Evolutionary conservation across 345 rosid genomes (phyloP).

Genomic region (Citrus australasica): DNA sequence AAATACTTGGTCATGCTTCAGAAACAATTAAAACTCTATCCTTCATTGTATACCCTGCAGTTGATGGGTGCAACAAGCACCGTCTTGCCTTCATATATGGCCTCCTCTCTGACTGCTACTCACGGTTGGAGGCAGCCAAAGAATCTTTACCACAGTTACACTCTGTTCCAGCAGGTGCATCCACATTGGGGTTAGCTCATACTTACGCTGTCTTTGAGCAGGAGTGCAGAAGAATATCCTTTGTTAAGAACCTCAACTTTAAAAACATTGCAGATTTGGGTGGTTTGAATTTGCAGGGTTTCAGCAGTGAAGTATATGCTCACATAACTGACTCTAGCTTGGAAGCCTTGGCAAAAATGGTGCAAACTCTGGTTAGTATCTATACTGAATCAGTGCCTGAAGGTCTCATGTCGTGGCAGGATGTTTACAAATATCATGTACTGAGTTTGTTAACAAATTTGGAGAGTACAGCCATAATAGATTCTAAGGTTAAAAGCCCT

Average conservation of each 20-base stretch:
- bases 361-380: slow-evolving; percentile 42
- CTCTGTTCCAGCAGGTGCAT: slow-evolving; percentile 26
- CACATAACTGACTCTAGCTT: slow-evolving; percentile 52
- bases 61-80: slow-evolving; percentile 79
- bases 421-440: slow-evolving; percentile 65
- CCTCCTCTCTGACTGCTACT: slow-evolving; percentile 79
- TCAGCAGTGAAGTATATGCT: slow-evolving; percentile 60
- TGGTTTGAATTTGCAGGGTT: slow-evolving; percentile 59
- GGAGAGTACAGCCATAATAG: slow-evolving; percentile 44
- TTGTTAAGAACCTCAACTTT: slow-evolving; percentile 72
- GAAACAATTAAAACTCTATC: slow-evolving; percentile 63
- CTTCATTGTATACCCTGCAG: slow-evolving; percentile 61
- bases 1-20: slow-evolving; percentile 52
- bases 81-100: slow-evolving; percentile 70
- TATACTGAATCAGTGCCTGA: slow-evolving; percentile 42
- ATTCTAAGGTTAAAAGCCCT: slow-evolving; percentile 44
- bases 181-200: slow-evolving; percentile 37
- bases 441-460: slow-evolving; percentile 43
- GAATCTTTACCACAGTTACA: slow-evolving; percentile 28
- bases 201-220: slow-evolving; percentile 56
- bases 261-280: slow-evolving; percentile 66
- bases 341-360: slow-evolving; percentile 90
- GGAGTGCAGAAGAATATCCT: slow-evolving; percentile 82
- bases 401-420: slow-evolving; percentile 60
- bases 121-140: slow-evolving; percentile 48